phyloP scores from a whole-genome alignment of 257 asterid genomes.

The Fraxinus anomala region DNA sequence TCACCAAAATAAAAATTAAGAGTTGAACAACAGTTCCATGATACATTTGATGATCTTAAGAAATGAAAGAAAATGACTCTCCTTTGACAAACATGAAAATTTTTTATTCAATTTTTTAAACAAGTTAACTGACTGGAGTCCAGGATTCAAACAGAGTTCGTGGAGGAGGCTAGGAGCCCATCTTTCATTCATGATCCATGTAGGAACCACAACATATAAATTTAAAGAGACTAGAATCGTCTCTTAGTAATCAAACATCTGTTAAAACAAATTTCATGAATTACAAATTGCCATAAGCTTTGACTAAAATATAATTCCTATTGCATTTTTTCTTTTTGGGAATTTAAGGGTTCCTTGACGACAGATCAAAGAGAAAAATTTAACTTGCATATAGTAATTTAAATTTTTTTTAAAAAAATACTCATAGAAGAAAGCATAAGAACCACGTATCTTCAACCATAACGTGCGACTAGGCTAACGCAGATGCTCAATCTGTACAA shows the following conservation, averaged over 20 bases:
- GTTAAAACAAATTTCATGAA: slow-evolving; percentile 14
- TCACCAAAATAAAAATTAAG: neutral
- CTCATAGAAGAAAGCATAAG: neutral
- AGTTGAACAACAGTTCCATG: neutral
- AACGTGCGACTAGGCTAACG: neutral
- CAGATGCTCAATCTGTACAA: neutral
- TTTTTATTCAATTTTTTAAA: neutral
- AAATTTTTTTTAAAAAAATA: too few species aligned
- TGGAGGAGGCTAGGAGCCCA: neutral
- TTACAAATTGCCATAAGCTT: neutral
- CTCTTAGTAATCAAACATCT: slow-evolving; percentile 3
- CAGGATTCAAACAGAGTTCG: neutral
- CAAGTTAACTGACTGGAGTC: neutral
- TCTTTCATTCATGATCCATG: slow-evolving; percentile 16
- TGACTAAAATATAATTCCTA: neutral
- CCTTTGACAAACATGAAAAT: neutral
- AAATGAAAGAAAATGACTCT: neutral
- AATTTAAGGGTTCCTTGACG: neutral
- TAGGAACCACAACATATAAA: neutral
- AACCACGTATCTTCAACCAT: too few species aligned
- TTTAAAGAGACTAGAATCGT: slow-evolving; percentile 1
- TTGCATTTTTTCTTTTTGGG: neutral
- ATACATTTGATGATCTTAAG: slow-evolving; percentile 13
- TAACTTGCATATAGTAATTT: neutral
- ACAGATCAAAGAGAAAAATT: neutral